These are phyloP conservation scores for Ogataea angusta DNA, from an alignment of 805 yeast genomes.

Conservation along the genomic window DNA sequence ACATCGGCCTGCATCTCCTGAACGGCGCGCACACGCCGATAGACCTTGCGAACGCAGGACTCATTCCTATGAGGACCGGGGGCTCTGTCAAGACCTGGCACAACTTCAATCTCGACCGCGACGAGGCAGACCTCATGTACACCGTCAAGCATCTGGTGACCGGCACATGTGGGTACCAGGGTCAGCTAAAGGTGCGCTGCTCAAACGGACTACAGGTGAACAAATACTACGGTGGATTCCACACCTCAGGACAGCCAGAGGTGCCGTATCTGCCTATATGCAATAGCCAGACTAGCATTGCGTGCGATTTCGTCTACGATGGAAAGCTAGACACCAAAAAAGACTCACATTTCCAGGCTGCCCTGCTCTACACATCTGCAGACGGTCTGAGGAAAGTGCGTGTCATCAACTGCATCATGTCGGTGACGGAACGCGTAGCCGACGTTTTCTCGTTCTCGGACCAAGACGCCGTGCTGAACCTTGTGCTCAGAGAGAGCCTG, in stretches of 20 bases:
- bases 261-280: slow-evolving; percentile 75
- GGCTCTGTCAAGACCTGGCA: slow-evolving; percentile 68
- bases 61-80: slow-evolving; percentile 62
- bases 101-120: slow-evolving; percentile 63
- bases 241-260: slow-evolving; percentile 35
- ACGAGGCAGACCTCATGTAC: slow-evolving; percentile 59
- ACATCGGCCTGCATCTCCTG: slow-evolving; percentile 75
- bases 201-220: slow-evolving; percentile 83
- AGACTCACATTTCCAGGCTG: slow-evolving; percentile 90
- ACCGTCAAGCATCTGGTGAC: slow-evolving; percentile 54
- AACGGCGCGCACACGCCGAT: slow-evolving; percentile 59
- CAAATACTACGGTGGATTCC: slow-evolving; percentile 65
- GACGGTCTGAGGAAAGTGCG: slow-evolving; percentile 80
- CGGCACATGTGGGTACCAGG: slow-evolving; percentile 67
- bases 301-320: slow-evolving; percentile 73
- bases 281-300: slow-evolving; percentile 59
- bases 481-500: slow-evolving; percentile 49
- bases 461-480: slow-evolving; percentile 58
- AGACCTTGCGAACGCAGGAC: slow-evolving; percentile 72
- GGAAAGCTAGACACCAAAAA: slow-evolving; percentile 64
- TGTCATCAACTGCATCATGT: slow-evolving; percentile 78
- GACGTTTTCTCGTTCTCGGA: slow-evolving; percentile 80
- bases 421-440: slow-evolving; percentile 69
- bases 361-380: slow-evolving; percentile 75
- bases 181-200: slow-evolving; percentile 78